Conservation (phyloP, 116 monocot genomes). For the Papilionanthe hybrid region DNA sequence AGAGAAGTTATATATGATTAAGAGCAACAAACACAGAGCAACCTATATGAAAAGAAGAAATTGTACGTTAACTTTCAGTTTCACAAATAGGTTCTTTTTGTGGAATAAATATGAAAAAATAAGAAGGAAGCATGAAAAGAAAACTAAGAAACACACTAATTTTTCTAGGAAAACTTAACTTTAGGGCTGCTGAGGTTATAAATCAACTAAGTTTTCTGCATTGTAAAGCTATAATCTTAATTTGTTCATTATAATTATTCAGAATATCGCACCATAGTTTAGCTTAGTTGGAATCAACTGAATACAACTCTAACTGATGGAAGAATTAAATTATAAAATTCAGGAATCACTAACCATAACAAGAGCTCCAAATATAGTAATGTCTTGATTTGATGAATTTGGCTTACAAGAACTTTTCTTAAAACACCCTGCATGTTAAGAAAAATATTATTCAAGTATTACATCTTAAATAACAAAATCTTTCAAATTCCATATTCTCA, state of each 20-base stretch:
- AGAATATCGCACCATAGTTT: no score
- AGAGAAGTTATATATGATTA: conserved; percentile 92
- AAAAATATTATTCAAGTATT: background rate
- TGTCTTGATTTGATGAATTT: conserved; percentile 68
- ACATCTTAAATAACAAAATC: background rate
- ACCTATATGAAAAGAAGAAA: conserved; percentile 28
- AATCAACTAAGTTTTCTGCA: no score
- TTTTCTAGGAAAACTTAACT: no score
- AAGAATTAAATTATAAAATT: background rate
- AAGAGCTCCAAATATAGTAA: conserved; percentile 74
- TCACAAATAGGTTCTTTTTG: background rate
- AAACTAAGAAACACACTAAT: no score
- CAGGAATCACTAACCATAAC: conserved; percentile 44
- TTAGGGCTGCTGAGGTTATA: no score
- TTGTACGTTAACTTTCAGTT: background rate
- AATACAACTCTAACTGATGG: background rate
- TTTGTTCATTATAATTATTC: no score
- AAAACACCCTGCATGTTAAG: conserved; percentile 51
- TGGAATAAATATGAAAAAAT: background rate
- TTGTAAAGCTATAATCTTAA: no score
- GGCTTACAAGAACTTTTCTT: conserved; percentile 55
- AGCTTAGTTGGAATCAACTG: no score
- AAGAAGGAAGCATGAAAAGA: no score
- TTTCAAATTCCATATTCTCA: background rate
- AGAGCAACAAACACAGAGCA: conserved; percentile 56